Evolutionary conservation across 805 yeast species (phyloP), one percentile per base, ranked within the genome.

Genomic region (Wickerhamiella azymoides): DNA sequence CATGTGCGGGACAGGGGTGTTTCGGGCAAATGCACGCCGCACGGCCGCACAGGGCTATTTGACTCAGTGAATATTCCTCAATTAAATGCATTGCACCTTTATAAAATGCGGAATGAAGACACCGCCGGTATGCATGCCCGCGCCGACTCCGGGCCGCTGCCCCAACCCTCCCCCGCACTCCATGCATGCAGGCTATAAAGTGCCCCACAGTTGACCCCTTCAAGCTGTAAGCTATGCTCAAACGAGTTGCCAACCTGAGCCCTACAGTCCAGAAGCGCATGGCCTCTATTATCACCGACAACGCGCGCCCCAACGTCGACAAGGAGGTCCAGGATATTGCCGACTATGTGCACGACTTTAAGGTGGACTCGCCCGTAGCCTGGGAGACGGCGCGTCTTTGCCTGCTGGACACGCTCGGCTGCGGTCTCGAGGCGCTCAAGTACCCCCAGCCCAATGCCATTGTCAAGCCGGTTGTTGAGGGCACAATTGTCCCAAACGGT

Each of bases 371-470:
- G 11, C 57, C 62, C 14, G 56, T 71, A 27, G 80, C 80, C 6
- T 58, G 56, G 43, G 72, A 72, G 47, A 75, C 80, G 9, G 80
- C 80, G 1, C 67, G 69, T 40, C 62, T 72, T 24, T 76, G 80
- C 57, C 59, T 75, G 36, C 58, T 75, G 32, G 80, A 75, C 53
- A 73, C 79, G 3, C 57, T 75, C 25, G 80, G 80, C 5, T 74
- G 79, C 56, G 80, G 79, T 17, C 62, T 75, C 13, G 79, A 75
- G 45, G 79, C 78, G 1, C 61, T 75, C 52, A 70, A 72, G 58
- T 72, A 72, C 59, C 63, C 64, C 19, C 73, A 72, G 52, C 74
- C 75, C 45, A 59, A 65, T 30, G 58, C 62, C 17, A 60, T 76
- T 36, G 66, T 75, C 49, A 71, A 73, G 37, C 80, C 80, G 4